Base-by-base conservation (phyloP, 352 stramenopile genomes). In the Globisporangium perplexum region DNA sequence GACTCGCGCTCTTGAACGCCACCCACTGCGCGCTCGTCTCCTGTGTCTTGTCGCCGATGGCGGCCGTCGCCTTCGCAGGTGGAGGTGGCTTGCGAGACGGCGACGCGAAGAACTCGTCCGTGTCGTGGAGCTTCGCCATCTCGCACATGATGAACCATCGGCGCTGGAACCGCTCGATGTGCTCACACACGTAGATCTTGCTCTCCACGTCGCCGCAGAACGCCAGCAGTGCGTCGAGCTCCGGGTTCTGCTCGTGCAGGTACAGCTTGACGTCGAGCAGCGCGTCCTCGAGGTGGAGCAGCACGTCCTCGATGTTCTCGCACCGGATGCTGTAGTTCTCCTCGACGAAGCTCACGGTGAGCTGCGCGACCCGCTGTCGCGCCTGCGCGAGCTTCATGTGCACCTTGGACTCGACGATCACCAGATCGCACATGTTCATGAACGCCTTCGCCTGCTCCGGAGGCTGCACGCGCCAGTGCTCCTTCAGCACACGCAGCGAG, bases 61-160 rank as follows among this genome's bases (percentile, higher is more conserved):
- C 54, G 22, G 14, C 33, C 17, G 30, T 47, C 50, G 23, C 60
- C 36, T 62, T 74, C 52, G 11, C 30, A 7, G 33, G 26, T 14
- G 15, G 22, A 2, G 17, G 14, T 48, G 22, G 12, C 22, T 42
- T 49, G 17, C 31, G 28, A 42, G 63, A 47, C 14, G 8, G 36
- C n/a, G 33, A 38, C 11, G 59, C 65, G 60, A 86, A 78, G 31
- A 78, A 86, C 33, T 88, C 77, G 4, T 88, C 74, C 3, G 82
- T 59, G 24, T 88, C 77, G 41, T 85, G 74, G 0, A 88, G 50
- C 36, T 77, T 72, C 4, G 68, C 67, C 24, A 77, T 54, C 55
- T 83, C 66, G 43, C 72, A 86, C 6, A 76, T 30, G 2, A 71
- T 28, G 5, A 65, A 53, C 74, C 74, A 86, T n/a, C 72, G 41